Evolutionary conservation across 768 basidiomycete species (phyloP).

Genomic region (Lentinula detonsa): DNA sequence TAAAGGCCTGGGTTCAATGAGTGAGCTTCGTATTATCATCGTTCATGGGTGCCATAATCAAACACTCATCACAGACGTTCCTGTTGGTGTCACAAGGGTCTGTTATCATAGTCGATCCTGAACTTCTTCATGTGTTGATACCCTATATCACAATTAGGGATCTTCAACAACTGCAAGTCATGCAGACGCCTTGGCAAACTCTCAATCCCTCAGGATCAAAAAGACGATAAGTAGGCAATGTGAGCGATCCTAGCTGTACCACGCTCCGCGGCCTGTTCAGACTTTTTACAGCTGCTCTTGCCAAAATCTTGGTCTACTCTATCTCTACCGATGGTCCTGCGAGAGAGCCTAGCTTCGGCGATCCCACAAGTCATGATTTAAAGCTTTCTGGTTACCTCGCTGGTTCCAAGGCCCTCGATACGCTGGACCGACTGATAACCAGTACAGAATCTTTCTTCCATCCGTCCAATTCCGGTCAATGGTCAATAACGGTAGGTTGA

Average conservation of each 20-base stretch:
- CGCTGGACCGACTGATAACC: conserved; percentile 81
- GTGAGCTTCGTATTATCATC: conserved; percentile 29
- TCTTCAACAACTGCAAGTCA: conserved; percentile 61
- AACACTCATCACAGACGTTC: conserved; percentile 42
- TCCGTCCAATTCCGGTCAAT: conserved; percentile 85
- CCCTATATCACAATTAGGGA: conserved; percentile 31
- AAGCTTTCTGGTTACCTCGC: conserved; percentile 52
- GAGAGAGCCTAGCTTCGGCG: conserved; percentile 33
- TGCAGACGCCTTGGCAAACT: conserved; percentile 59
- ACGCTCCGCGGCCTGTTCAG: background rate
- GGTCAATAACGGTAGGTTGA: conserved; percentile 56
- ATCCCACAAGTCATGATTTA: conserved; percentile 15
- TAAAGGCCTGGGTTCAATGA: conserved; percentile 79
- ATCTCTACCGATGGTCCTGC: conserved; percentile 76
- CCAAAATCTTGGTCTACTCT: conserved; percentile 84
- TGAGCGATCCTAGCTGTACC: conserved; percentile 22
- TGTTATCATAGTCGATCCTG: conserved; percentile 7
- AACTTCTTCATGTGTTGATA: background rate
- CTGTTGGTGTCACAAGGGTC: conserved; percentile 66
- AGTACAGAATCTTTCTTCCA: conserved; percentile 95
- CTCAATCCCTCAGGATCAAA: conserved; percentile 57
- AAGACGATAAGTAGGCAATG: conserved; percentile 61
- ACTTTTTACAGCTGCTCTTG: conserved; percentile 56
- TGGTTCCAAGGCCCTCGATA: conserved; percentile 84
- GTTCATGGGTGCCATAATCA: background rate